Conservation (phyloP, 495 filamentous ascomycete species). For the Cercophora sp. region DNA sequence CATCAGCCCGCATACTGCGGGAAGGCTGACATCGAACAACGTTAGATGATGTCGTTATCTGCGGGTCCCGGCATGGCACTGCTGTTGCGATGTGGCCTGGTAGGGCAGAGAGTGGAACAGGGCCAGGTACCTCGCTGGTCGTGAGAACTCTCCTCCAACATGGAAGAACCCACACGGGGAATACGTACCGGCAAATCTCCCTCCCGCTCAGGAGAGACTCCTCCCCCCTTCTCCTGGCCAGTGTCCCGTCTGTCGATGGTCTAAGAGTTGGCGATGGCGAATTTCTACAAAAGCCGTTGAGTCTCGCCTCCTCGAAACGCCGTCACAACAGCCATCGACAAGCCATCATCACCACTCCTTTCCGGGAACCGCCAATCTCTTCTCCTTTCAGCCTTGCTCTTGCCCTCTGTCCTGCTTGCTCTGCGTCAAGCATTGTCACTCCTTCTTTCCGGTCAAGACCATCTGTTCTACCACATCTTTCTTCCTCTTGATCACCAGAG, state of each 20-base stretch:
- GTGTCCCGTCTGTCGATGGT: slow-evolving; percentile 14
- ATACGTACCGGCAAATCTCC: slow-evolving; percentile 11
- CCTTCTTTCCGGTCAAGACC: too few relatives aligned
- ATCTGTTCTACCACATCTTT: not conserved
- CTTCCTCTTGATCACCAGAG: not conserved
- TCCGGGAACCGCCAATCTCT: slow-evolving; percentile 22
- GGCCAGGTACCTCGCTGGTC: not conserved
- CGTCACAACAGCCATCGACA: slow-evolving; percentile 14
- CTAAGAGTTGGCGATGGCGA: slow-evolving; percentile 12
- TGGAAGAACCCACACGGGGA: not conserved
- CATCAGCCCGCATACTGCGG: slow-evolving; percentile 18
- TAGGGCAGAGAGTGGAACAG: not conserved
- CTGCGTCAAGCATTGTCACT: too few relatives aligned
- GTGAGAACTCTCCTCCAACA: not conserved
- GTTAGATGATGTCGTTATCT: not conserved
- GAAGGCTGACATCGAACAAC: slow-evolving; percentile 17
- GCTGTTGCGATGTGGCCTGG: not conserved
- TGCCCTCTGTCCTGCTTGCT: not conserved
- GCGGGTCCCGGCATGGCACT: too few relatives aligned
- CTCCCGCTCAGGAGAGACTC: slow-evolving; percentile 7
- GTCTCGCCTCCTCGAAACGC: slow-evolving; percentile 14
- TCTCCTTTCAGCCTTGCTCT: slow-evolving; percentile 25
- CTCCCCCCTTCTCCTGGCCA: not conserved
- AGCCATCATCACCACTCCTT: slow-evolving; percentile 19
- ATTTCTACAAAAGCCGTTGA: slow-evolving; percentile 31